These are phyloP conservation scores for Didymella arachidicola DNA, from an alignment of 2,329 filamentous ascomycete species.

Conservation along the genomic window DNA sequence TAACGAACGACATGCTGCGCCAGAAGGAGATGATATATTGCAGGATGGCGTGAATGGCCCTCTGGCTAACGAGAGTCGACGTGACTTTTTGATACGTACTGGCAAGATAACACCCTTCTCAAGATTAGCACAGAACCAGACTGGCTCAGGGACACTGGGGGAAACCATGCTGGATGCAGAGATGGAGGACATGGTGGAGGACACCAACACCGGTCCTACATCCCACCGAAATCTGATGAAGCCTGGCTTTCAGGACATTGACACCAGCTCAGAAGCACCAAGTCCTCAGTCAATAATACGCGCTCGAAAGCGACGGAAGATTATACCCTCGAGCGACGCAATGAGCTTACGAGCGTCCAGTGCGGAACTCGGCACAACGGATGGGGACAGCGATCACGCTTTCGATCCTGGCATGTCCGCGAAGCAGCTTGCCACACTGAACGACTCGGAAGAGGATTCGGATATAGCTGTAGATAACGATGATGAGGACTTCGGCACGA, in stretches of 20 bases:
- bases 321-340: constrained; percentile 20
- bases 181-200: constrained; percentile 67
- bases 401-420: constrained; percentile 54
- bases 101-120: constrained; percentile 98
- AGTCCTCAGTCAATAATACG: constrained; percentile 41
- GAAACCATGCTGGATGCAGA: constrained; percentile 84
- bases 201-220: constrained; percentile 48
- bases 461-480: constrained; percentile 49
- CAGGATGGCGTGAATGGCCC: constrained; percentile 63
- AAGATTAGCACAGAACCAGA: constrained; percentile 72
- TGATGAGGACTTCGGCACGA: constrained; percentile 45
- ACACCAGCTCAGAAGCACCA: constrained; percentile 40
- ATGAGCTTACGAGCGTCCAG: constrained; percentile 28
- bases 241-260: constrained; percentile 55
- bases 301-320: constrained; percentile 53
- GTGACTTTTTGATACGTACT: constrained; percentile 91
- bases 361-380: constrained; percentile 29
- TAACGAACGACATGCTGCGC: constrained; percentile 71
- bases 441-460: constrained; percentile 49
- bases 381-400: constrained; percentile 52
- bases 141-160: constrained; percentile 73
- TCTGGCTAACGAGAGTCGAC: constrained; percentile 79
- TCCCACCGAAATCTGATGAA: constrained; percentile 59
- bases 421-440: constrained; percentile 48
- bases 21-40: constrained; percentile 53